Percentiles rank a stretch among this genome's conserved stretches.
Conservation (phyloP, 169 alveolate genomes). For the Fabrea salina region DNA sequence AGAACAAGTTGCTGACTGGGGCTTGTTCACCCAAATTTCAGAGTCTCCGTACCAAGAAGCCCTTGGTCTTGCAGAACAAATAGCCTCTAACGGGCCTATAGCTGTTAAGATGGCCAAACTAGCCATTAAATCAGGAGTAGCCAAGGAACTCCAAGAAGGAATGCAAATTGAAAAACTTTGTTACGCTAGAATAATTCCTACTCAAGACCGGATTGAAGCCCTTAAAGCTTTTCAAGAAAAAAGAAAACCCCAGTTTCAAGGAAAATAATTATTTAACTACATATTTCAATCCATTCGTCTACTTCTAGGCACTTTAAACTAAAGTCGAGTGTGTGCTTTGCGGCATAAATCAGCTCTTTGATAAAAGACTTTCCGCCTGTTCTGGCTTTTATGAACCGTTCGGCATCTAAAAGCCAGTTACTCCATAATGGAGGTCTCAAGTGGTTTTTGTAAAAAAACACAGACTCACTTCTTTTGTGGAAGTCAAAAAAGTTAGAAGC, state of each 20-base stretch:
- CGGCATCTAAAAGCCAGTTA: no score
- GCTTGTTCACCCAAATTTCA: slow-evolving; percentile 69
- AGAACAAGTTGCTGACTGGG: slow-evolving; percentile 65
- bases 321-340: no score
- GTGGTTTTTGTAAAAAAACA: no score
- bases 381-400: no score
- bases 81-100: slow-evolving; percentile 72
- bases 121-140: slow-evolving; percentile 71
- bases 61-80: slow-evolving; percentile 35
- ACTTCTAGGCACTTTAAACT: no score
- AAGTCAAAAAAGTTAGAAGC: no score
- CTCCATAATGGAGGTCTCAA: no score
- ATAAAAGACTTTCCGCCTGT: no score
- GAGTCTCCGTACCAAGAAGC: slow-evolving; percentile 51
- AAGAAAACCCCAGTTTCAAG: slow-evolving; percentile 70
- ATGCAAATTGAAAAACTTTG: slow-evolving; percentile 56
- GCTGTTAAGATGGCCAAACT: slow-evolving; percentile 69
- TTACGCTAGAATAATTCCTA: slow-evolving; percentile 60
- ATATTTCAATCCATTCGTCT: no score
- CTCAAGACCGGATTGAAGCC: slow-evolving; percentile 80
- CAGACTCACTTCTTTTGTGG: no score
- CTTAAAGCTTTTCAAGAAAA: slow-evolving; percentile 78
- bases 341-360: no score
- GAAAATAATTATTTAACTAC: slow-evolving; percentile 61
- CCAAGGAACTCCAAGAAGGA: slow-evolving; percentile 63